A percentile compares a stretch with the other conserved stretches of the same genome.
These are phyloP conservation scores for Populus tremula DNA, from an alignment of 345 rosid species.

Conservation along the genomic window DNA sequence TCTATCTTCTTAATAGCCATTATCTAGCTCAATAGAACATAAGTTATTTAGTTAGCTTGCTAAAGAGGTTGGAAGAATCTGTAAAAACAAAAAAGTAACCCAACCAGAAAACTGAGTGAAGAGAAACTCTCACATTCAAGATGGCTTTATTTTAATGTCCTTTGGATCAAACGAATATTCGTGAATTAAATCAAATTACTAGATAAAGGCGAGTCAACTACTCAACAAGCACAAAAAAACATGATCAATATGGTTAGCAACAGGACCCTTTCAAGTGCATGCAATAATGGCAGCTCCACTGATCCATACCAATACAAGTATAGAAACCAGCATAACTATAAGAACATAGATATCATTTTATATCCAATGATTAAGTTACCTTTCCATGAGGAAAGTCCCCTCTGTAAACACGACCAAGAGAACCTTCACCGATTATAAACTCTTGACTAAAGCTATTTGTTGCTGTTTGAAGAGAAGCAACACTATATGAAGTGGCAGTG, in stretches of 20 bases:
- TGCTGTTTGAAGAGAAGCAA: slow-evolving; percentile 82
- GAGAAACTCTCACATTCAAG: background rate
- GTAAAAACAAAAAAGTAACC: background rate
- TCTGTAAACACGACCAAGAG: slow-evolving; percentile 92
- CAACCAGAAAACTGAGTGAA: background rate
- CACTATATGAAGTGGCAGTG: slow-evolving; percentile 71
- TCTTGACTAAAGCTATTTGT: slow-evolving; percentile 97
- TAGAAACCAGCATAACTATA: background rate
- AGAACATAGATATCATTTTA: background rate
- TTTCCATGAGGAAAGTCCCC: slow-evolving; percentile 87
- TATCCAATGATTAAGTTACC: slow-evolving; percentile 38
- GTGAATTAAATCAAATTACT: background rate
- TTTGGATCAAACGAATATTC: background rate
- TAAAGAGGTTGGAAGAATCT: background rate
- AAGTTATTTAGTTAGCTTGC: background rate
- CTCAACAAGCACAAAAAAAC: background rate
- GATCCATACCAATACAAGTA: background rate
- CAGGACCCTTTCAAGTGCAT: background rate
- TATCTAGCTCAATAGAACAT: slow-evolving; percentile 43
- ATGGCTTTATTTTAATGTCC: background rate
- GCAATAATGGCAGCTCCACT: background rate
- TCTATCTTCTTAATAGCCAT: slow-evolving; percentile 95
- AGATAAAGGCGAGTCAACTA: background rate
- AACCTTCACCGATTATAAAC: slow-evolving; percentile 89
- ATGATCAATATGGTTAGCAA: background rate